Conservation (phyloP, 306 rosid species). For the Fagus sylvatica region DNA sequence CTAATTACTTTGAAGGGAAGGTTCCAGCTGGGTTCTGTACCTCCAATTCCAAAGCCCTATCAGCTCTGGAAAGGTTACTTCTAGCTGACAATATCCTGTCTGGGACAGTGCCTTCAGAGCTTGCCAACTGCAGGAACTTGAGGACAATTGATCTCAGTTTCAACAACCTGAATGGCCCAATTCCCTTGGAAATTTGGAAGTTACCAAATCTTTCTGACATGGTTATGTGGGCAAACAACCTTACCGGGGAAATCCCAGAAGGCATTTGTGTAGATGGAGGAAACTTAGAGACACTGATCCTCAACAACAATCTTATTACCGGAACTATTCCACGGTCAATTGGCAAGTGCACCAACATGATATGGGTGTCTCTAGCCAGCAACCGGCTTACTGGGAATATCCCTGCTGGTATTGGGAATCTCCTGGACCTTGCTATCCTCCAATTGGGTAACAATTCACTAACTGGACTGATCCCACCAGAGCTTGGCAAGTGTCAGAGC, state of each 20-base stretch:
- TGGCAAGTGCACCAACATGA: conserved; percentile 62
- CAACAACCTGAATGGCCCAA: conserved; percentile 56
- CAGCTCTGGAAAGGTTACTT: conserved; percentile 53
- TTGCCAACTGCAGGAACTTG: conserved; percentile 56
- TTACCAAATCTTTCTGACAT: conserved; percentile 62
- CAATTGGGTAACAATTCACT: conserved; percentile 73
- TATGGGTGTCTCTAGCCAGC: conserved; percentile 63
- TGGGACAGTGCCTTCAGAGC: conserved; percentile 52
- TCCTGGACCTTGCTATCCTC: conserved; percentile 56
- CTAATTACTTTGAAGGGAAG: conserved; percentile 50
- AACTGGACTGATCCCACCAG: conserved; percentile 64
- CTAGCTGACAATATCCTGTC: conserved; percentile 50
- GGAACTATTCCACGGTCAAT: conserved; percentile 66
- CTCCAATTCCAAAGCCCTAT: conserved; percentile 11
- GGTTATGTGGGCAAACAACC: conserved; percentile 76
- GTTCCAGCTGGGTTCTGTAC: conserved; percentile 55
- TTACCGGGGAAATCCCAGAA: conserved; percentile 62
- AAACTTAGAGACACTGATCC: conserved; percentile 54
- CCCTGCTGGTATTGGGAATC: conserved; percentile 60
- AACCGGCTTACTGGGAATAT: conserved; percentile 57
- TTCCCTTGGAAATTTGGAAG: conserved; percentile 60
- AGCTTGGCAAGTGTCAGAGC: conserved; percentile 58
- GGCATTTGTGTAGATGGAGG: conserved; percentile 59
- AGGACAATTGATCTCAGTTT: conserved; percentile 65
- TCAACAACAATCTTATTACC: conserved; percentile 55